Evolutionary conservation across 805 yeast genomes (phyloP).

Genomic region (Nakazawaea ishiwadae): DNA sequence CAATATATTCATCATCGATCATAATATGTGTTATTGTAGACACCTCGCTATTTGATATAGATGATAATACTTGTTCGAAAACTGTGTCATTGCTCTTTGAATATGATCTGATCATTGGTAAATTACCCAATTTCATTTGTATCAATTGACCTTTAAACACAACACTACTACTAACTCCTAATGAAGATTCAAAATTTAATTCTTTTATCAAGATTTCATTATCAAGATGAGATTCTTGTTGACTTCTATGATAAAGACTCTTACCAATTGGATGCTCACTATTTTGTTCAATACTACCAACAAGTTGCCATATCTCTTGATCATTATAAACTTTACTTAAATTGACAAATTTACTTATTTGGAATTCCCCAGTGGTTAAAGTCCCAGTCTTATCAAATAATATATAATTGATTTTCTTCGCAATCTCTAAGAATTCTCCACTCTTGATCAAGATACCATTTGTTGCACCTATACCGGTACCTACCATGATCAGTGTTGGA

Average conservation of each 20-base stretch:
- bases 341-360: slow-evolving; percentile 23
- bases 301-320: slow-evolving; percentile 41
- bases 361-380: slow-evolving; percentile 80
- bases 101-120: slow-evolving; percentile 30
- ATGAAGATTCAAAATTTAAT: slow-evolving; percentile 36
- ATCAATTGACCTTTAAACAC: slow-evolving; percentile 18
- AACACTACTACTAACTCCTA: slow-evolving; percentile 38
- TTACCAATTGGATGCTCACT: slow-evolving; percentile 89
- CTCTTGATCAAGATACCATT: slow-evolving; percentile 91
- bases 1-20: slow-evolving; percentile 54
- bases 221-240: background rate
- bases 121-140: slow-evolving; percentile 51
- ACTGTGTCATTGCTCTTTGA: slow-evolving; percentile 12
- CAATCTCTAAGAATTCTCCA: slow-evolving; percentile 79
- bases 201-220: slow-evolving; percentile 23
- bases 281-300: slow-evolving; percentile 56
- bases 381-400: slow-evolving; percentile 97
- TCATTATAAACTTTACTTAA: background rate
- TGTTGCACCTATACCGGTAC: slow-evolving; percentile 92
- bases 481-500: slow-evolving; percentile 99
- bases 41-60: background rate
- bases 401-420: slow-evolving; percentile 58
- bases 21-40: slow-evolving; percentile 33
- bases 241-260: slow-evolving; percentile 40
- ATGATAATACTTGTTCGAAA: background rate